These are phyloP conservation scores for Asterionellopsis glacialis DNA, from an alignment of 108 stramenopile species.

Conservation along the genomic window DNA sequence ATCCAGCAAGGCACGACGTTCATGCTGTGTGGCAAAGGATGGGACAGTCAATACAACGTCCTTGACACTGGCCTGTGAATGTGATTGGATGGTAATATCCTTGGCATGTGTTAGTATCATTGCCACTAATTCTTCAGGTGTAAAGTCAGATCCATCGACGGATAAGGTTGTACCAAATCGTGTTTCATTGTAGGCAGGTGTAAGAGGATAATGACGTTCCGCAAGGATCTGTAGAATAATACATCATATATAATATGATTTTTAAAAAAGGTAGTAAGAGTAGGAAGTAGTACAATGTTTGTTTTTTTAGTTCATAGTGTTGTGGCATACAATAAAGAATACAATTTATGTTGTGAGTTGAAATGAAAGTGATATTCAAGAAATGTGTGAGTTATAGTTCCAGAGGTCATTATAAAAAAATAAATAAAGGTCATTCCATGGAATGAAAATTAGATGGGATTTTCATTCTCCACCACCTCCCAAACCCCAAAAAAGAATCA, in stretches of 20 bases:
- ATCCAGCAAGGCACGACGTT: slow-evolving; percentile 89
- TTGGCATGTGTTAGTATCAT: slow-evolving; percentile 94
- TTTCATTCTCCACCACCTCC: too few species aligned
- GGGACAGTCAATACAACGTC: slow-evolving; percentile 98
- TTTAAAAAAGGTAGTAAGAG: not conserved
- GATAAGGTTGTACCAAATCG: slow-evolving; percentile 59
- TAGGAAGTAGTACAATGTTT: too few species aligned
- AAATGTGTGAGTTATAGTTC: too few species aligned
- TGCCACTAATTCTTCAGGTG: slow-evolving; percentile 95
- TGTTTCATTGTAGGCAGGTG: slow-evolving; percentile 78
- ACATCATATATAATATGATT: too few species aligned
- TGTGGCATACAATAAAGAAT: slow-evolving; percentile 1
- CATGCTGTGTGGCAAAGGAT: slow-evolving; percentile 90
- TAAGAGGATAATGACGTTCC: slow-evolving; percentile 74
- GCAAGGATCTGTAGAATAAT: slow-evolving; percentile 39
- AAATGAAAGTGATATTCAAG: too few species aligned
- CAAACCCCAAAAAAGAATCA: too few species aligned
- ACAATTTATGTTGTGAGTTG: too few species aligned
- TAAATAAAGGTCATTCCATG: too few species aligned
- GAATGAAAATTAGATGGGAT: too few species aligned
- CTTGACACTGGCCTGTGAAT: slow-evolving; percentile 30
- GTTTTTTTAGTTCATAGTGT: too few species aligned
- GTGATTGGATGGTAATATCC: slow-evolving; percentile 69
- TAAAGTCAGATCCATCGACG: slow-evolving; percentile 71
- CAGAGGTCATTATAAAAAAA: too few species aligned